Evolutionary conservation across 108 stramenopile genomes (phyloP).

Genomic region (Nitzschia sp.): DNA sequence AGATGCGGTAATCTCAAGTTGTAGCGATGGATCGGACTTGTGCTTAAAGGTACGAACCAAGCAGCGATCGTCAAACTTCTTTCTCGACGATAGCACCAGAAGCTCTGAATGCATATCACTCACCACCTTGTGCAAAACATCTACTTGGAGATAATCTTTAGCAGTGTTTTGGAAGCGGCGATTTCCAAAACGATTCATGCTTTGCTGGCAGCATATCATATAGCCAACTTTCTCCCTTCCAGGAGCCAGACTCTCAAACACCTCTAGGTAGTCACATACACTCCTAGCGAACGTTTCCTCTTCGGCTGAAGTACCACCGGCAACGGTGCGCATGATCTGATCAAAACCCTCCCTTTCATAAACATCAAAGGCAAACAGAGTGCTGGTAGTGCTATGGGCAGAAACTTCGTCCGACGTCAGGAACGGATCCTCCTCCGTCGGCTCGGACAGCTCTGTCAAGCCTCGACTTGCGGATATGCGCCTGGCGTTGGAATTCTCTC

Average conservation of each 20-base stretch:
- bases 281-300: conserved; percentile 38
- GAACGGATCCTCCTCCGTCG: conserved; percentile 13
- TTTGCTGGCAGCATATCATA: conserved; percentile 57
- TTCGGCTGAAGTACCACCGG: conserved; percentile 20
- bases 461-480: not conserved
- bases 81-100: conserved; percentile 32
- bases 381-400: conserved; percentile 19
- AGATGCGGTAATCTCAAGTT: conserved; percentile 45
- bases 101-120: conserved; percentile 57
- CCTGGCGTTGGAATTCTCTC: conserved; percentile 10
- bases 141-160: conserved; percentile 23
- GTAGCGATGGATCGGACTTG: conserved; percentile 12
- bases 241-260: conserved; percentile 49
- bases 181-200: conserved; percentile 58
- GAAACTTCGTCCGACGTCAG: conserved; percentile 26
- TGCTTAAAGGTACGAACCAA: conserved; percentile 41
- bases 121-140: conserved; percentile 42
- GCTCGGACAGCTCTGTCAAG: conserved; percentile 17
- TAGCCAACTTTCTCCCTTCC: conserved; percentile 50
- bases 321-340: conserved; percentile 47
- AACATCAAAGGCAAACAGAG: conserved; percentile 45
- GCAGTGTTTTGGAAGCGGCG: conserved; percentile 38
- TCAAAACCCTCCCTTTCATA: conserved; percentile 57
- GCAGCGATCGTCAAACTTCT: conserved; percentile 28
- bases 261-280: conserved; percentile 46